These are phyloP conservation scores for Mollisia scopiformis DNA, from an alignment of 2,329 filamentous ascomycete species.

Conservation along the genomic window DNA sequence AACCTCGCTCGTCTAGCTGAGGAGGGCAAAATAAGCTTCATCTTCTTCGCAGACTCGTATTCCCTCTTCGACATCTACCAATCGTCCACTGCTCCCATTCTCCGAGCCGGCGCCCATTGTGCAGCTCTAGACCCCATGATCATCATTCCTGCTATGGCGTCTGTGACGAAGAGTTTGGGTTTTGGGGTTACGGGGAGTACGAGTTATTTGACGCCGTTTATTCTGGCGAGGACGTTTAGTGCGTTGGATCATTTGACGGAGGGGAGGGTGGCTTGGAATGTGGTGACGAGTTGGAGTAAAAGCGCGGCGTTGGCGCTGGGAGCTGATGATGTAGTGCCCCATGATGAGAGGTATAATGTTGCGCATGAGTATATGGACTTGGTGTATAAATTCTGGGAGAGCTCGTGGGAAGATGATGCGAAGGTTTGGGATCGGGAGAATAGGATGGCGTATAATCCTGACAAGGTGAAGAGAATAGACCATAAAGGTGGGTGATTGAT, in stretches of 20 bases:
- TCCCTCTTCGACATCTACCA: conserved; percentile 1
- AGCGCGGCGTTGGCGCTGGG: conserved; percentile 64
- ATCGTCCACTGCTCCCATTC: not conserved
- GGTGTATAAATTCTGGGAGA: conserved; percentile 7
- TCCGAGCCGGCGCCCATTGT: not conserved
- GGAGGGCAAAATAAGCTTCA: not conserved
- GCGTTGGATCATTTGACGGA: conserved; percentile 68
- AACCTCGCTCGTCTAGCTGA: not conserved
- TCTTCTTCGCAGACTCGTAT: conserved; percentile 12
- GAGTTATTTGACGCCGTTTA: conserved; percentile 69
- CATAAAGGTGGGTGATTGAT: no score
- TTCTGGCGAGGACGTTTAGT: conserved; percentile 62
- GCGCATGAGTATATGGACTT: conserved; percentile 61
- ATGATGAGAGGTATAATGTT: conserved; percentile 65
- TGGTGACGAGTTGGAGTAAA: conserved; percentile 65
- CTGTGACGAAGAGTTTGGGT: conserved; percentile 58
- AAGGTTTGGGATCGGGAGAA: no score
- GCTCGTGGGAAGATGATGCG: no score
- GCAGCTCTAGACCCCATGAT: conserved; percentile 1
- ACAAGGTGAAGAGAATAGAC: no score
- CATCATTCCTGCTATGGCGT: not conserved
- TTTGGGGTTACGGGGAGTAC: conserved; percentile 66
- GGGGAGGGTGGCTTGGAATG: conserved; percentile 64
- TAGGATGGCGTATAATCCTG: no score
- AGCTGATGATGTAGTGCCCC: conserved; percentile 55